Evolutionary conservation across 345 rosid genomes (phyloP).

Genomic region (Psidium guajava): DNA sequence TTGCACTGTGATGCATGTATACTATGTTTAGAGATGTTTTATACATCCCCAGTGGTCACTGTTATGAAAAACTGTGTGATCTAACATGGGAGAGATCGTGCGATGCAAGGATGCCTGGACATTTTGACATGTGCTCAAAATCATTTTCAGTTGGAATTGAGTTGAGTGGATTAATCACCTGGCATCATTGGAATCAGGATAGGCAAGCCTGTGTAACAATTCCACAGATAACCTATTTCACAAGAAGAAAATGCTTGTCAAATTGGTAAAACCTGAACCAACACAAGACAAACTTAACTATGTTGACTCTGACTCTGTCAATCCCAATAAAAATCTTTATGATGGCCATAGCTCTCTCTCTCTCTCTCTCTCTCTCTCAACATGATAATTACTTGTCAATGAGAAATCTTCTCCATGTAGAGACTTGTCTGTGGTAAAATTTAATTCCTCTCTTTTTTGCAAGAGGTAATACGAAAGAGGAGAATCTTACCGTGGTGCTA

Average conservation of each 20-base stretch:
- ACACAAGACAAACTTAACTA: neutral
- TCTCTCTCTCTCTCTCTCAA: neutral
- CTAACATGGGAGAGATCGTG: neutral
- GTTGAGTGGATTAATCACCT: neutral
- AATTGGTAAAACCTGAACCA: neutral
- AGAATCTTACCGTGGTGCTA: neutral
- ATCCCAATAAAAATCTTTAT: neutral
- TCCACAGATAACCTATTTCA: neutral
- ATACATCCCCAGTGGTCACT: neutral
- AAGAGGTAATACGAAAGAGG: neutral
- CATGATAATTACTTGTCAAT: neutral
- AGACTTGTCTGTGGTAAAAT: neutral
- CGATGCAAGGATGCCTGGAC: neutral
- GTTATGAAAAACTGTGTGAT: neutral
- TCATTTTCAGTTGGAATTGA: neutral
- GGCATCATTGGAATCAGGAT: neutral
- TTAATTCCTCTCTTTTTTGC: neutral
- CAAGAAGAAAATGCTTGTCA: neutral
- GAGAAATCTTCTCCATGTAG: neutral
- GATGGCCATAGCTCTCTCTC: neutral
- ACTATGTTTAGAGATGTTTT: neutral
- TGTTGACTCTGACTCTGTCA: neutral
- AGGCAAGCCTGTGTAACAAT: neutral
- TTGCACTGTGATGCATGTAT: neutral
- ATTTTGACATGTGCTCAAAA: neutral